Percentiles rank a stretch among this genome's conserved stretches.
Evolutionary conservation across 768 basidiomycete species (phyloP).

Genomic region (Roridomyces roridus): DNA sequence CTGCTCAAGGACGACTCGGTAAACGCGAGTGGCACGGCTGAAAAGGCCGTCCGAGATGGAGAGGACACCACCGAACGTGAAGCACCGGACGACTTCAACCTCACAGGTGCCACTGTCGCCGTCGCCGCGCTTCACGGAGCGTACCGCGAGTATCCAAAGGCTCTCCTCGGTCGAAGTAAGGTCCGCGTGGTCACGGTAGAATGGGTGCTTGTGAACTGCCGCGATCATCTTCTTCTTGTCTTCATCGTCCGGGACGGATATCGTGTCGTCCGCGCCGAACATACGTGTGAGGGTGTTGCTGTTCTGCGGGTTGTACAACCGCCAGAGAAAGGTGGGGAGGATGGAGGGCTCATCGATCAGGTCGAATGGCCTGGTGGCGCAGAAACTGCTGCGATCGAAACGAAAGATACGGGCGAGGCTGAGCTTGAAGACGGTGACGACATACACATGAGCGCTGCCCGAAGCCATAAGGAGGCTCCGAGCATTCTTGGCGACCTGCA

Average conservation of each 20-base stretch:
- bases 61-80: not conserved
- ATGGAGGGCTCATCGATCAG: not conserved
- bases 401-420: conserved; percentile 1
- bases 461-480: not conserved
- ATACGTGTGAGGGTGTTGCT: not conserved
- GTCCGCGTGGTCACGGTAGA: not conserved
- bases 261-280: not conserved
- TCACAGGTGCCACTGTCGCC: not conserved
- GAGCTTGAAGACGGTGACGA: not conserved
- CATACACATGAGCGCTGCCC: not conserved
- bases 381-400: conserved; percentile 6
- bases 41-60: conserved; percentile 6
- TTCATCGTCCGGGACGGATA: not conserved
- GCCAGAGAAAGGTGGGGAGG: not conserved
- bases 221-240: not conserved
- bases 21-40: conserved; percentile 12
- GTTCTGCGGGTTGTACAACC: not conserved
- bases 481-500: conserved; percentile 2
- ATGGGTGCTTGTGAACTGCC: no score
- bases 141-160: no score
- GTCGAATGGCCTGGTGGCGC: not conserved
- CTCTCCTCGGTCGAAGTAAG: not conserved
- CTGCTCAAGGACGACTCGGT: conserved; percentile 2
- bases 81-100: not conserved
- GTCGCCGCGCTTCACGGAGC: not conserved